Percentiles rank a stretch among this genome's conserved stretches.
These are phyloP conservation scores for Termitomyces sp. DNA, from an alignment of 768 basidiomycete species.

Conservation along the genomic window DNA sequence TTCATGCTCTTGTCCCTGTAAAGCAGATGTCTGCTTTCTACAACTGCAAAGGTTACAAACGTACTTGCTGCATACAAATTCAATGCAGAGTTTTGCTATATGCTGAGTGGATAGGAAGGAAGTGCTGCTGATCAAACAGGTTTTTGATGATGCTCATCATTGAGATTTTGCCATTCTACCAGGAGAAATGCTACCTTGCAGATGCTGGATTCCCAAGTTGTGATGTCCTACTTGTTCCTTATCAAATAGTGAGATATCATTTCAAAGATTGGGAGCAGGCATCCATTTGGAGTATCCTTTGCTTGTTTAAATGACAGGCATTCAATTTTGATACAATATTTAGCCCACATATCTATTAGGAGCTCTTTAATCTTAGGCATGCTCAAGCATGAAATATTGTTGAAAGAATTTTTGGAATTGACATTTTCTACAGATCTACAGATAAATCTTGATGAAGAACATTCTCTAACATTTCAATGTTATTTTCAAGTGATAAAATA, in stretches of 20 bases:
- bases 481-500: background rate
- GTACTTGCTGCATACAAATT: slow-evolving; percentile 30
- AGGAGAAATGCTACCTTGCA: slow-evolving; percentile 29
- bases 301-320: background rate
- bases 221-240: slow-evolving; percentile 31
- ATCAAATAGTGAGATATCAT: slow-evolving; percentile 31
- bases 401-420: background rate
- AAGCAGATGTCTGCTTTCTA: background rate
- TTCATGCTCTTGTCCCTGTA: background rate
- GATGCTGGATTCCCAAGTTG: slow-evolving; percentile 33
- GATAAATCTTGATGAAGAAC: background rate
- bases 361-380: background rate
- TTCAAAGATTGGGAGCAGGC: slow-evolving; percentile 12
- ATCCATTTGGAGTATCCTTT: background rate
- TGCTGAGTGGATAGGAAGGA: slow-evolving; percentile 37
- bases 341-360: background rate
- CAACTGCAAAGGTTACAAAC: slow-evolving; percentile 27
- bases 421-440: too few relatives aligned
- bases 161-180: slow-evolving; percentile 24
- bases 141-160: slow-evolving; percentile 21
- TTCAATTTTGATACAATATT: background rate
- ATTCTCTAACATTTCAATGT: background rate
- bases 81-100: slow-evolving; percentile 28
- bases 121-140: slow-evolving; percentile 27
- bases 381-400: background rate